Percentiles rank a stretch among this genome's conserved stretches.
Evolutionary conservation across 2,329 filamentous ascomycete species (phyloP).

Genomic region (Aspergillus glaucus): DNA sequence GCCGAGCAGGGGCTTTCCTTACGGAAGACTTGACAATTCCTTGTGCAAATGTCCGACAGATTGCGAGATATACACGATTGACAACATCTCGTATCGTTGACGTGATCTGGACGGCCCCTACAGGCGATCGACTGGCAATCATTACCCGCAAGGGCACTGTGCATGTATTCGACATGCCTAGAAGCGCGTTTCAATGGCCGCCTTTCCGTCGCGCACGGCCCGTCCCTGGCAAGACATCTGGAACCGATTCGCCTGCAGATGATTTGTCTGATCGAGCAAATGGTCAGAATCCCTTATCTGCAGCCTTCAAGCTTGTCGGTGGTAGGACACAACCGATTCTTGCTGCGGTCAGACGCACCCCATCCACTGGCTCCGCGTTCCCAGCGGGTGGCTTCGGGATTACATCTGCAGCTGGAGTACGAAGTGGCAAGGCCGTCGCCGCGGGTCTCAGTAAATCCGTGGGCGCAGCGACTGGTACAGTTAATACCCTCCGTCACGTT

Average conservation of each 20-base stretch:
- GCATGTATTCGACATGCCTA: slow-evolving; percentile 81
- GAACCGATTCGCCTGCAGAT: slow-evolving; percentile 40
- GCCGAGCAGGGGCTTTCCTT: slow-evolving; percentile 33
- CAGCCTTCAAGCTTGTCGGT: slow-evolving; percentile 64
- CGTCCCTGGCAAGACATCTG: slow-evolving; percentile 26
- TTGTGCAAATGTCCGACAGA: slow-evolving; percentile 59
- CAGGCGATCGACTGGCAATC: slow-evolving; percentile 76
- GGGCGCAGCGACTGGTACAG: slow-evolving; percentile 43
- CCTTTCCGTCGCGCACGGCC: slow-evolving; percentile 52
- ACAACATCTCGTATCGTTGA: slow-evolving; percentile 88
- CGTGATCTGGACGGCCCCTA: slow-evolving; percentile 76
- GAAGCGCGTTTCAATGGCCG: slow-evolving; percentile 80
- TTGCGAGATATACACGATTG: slow-evolving; percentile 84
- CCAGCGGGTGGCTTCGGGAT: slow-evolving; percentile 40
- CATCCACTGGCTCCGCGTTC: slow-evolving; percentile 41
- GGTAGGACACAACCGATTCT: slow-evolving; percentile 56
- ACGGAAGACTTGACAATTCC: slow-evolving; percentile 27
- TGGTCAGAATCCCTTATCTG: slow-evolving; percentile 51
- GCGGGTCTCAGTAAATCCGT: slow-evolving; percentile 47
- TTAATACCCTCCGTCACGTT: slow-evolving; percentile 42
- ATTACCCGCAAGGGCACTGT: slow-evolving; percentile 93
- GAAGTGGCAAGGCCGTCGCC: slow-evolving; percentile 43
- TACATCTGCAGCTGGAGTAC: slow-evolving; percentile 41
- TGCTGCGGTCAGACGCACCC: slow-evolving; percentile 56
- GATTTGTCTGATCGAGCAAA: slow-evolving; percentile 41